Conservation (phyloP, 2,329 filamentous ascomycete species). For the Fusarium sp. region DNA sequence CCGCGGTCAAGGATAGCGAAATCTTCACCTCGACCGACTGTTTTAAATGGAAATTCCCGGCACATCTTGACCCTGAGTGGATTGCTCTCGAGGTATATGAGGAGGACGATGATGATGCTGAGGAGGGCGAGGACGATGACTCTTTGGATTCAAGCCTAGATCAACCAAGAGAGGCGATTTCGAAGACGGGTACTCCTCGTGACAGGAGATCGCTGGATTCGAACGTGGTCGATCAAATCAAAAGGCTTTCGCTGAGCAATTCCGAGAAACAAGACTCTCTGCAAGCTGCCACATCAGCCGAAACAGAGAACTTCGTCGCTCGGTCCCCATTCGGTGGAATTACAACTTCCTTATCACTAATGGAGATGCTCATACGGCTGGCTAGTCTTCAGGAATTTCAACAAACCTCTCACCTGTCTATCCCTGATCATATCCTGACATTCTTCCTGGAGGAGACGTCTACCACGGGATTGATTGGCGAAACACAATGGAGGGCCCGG, state of each 20-base stretch:
- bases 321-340: slow-evolving; percentile 66
- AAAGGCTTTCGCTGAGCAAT: slow-evolving; percentile 54
- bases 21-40: background rate
- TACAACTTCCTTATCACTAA: slow-evolving; percentile 74
- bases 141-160: slow-evolving; percentile 56
- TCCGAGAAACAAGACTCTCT: slow-evolving; percentile 15
- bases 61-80: slow-evolving; percentile 88
- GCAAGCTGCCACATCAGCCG: slow-evolving; percentile 25
- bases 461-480: slow-evolving; percentile 62
- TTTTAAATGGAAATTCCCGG: slow-evolving; percentile 64
- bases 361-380: slow-evolving; percentile 89
- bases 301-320: slow-evolving; percentile 50
- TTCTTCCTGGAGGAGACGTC: slow-evolving; percentile 81
- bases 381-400: slow-evolving; percentile 92
- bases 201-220: slow-evolving; percentile 53
- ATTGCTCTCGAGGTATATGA: slow-evolving; percentile 88
- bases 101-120: slow-evolving; percentile 60
- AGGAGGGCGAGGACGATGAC: slow-evolving; percentile 60
- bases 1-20: slow-evolving; percentile 4
- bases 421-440: slow-evolving; percentile 87
- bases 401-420: slow-evolving; percentile 88
- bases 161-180: slow-evolving; percentile 44
- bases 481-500: slow-evolving; percentile 59
- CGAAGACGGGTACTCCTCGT: slow-evolving; percentile 19
- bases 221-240: slow-evolving; percentile 57